Percentiles rank a stretch among this genome's conserved stretches.
phyloP scores from a whole-genome alignment of 352 stramenopile genomes.

The Phytophthora sp. region DNA sequence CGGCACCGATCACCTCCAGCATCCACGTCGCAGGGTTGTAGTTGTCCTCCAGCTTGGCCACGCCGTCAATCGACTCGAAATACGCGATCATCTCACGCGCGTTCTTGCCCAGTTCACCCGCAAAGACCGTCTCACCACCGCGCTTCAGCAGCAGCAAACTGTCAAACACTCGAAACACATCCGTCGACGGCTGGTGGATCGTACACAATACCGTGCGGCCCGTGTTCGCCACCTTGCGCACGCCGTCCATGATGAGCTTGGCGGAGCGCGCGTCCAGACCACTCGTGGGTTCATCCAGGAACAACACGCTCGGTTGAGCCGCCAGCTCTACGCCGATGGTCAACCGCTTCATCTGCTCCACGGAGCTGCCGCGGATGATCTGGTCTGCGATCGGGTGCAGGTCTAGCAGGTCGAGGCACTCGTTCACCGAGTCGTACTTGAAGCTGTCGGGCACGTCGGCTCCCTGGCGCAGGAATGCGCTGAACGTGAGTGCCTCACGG shows the following conservation, averaged over 20 bases:
- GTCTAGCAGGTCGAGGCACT: slow-evolving; percentile 27
- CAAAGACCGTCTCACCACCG: slow-evolving; percentile 57
- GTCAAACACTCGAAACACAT: slow-evolving; percentile 72
- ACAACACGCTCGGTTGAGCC: slow-evolving; percentile 32
- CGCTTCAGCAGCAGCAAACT: slow-evolving; percentile 33
- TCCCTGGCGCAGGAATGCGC: slow-evolving; percentile 32
- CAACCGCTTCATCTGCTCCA: slow-evolving; percentile 15
- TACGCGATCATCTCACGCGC: slow-evolving; percentile 40
- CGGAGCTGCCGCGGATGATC: slow-evolving; percentile 44
- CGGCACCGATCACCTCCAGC: slow-evolving; percentile 53
- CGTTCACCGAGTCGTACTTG: slow-evolving; percentile 26
- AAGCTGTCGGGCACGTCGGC: slow-evolving; percentile 38
- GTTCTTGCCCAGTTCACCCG: slow-evolving; percentile 54
- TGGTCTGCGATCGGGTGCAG: slow-evolving; percentile 17
- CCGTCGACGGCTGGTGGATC: slow-evolving; percentile 92
- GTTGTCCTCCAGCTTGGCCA: slow-evolving; percentile 53
- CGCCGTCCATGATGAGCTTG: slow-evolving; percentile 86
- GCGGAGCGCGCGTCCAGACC: slow-evolving; percentile 88
- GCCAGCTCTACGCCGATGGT: slow-evolving; percentile 40
- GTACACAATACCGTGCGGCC: slow-evolving; percentile 88
- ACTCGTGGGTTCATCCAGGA: slow-evolving; percentile 81
- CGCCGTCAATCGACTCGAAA: slow-evolving; percentile 35
- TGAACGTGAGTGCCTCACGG: slow-evolving; percentile 59
- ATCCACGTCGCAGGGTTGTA: slow-evolving; percentile 77
- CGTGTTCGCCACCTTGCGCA: slow-evolving; percentile 84